Percentiles rank a stretch among this genome's conserved stretches.
phyloP scores from a whole-genome alignment of 2,329 filamentous ascomycete species.

The Botrytis paeoniae region DNA sequence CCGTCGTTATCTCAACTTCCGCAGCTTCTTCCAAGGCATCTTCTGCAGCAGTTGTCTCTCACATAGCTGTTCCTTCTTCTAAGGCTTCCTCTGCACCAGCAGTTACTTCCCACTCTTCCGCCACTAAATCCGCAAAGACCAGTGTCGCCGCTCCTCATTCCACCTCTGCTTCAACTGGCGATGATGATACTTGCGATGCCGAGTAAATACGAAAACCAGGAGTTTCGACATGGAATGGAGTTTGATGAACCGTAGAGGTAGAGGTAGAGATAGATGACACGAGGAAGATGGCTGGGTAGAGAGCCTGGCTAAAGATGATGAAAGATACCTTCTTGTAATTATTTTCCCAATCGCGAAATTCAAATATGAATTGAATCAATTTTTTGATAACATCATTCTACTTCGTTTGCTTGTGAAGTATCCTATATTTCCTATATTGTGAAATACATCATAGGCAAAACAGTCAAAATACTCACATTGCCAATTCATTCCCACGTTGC shows the following conservation, averaged over 20 bases:
- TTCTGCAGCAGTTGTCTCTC: neutral
- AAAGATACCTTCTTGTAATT: conserved; percentile 10
- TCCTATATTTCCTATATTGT: rapidly evolving
- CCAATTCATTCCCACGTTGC: neutral
- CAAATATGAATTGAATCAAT: neutral
- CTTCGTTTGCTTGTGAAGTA: neutral
- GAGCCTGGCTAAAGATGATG: neutral
- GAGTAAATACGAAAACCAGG: neutral
- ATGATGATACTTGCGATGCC: neutral
- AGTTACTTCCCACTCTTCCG: neutral
- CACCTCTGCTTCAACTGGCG: neutral
- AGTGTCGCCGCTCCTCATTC: neutral
- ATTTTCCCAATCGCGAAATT: neutral
- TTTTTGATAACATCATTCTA: neutral
- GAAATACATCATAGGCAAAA: neutral
- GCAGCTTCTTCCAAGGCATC: neutral
- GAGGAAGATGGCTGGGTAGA: neutral
- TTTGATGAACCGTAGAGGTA: neutral
- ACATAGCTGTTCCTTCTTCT: neutral
- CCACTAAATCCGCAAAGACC: neutral
- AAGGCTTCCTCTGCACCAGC: neutral
- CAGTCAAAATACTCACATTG: neutral
- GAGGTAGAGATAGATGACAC: neutral
- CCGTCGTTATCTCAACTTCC: neutral
- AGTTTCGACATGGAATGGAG: neutral